These are phyloP conservation scores for Hyphodiscus hymeniophilus DNA, from an alignment of 495 filamentous ascomycete species.

Conservation along the genomic window DNA sequence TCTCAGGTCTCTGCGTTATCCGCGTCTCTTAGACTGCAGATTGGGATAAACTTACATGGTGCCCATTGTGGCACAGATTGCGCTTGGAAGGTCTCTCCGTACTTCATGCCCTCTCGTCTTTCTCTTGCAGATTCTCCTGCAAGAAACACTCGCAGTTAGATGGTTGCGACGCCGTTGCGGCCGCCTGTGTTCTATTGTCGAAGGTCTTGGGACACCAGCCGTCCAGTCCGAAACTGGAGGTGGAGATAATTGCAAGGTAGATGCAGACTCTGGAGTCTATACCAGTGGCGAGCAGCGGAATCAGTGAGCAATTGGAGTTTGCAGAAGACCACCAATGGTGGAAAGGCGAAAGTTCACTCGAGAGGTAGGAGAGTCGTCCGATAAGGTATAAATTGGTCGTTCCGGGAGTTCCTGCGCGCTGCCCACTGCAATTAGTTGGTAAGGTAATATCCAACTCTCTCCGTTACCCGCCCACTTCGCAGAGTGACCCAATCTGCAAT, in stretches of 20 bases:
- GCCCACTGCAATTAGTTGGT: no score
- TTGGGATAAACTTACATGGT: conserved; percentile 23
- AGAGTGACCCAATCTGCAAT: no score
- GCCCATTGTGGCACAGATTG: conserved; percentile 48
- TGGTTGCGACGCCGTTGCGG: not conserved
- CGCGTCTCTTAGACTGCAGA: not conserved
- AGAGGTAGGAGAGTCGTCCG: no score
- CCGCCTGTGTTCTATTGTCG: not conserved
- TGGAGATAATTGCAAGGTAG: no score
- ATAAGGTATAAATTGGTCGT: no score
- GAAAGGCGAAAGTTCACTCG: no score
- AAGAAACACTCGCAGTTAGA: not conserved
- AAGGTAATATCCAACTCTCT: no score
- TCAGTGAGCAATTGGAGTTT: not conserved
- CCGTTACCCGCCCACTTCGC: no score
- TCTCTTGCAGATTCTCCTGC: not conserved
- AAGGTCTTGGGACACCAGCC: not conserved
- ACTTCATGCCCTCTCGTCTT: conserved; percentile 39
- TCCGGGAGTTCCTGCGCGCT: no score
- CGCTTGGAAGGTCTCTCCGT: conserved; percentile 44
- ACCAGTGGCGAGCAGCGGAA: not conserved
- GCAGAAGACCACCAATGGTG: no score
- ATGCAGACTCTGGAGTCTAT: no score
- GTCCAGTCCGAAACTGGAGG: no score
- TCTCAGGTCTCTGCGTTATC: not conserved